Evolutionary conservation across 2,329 filamentous ascomycete genomes (phyloP).

Genomic region (Berkeleyomyces rouxiae): DNA sequence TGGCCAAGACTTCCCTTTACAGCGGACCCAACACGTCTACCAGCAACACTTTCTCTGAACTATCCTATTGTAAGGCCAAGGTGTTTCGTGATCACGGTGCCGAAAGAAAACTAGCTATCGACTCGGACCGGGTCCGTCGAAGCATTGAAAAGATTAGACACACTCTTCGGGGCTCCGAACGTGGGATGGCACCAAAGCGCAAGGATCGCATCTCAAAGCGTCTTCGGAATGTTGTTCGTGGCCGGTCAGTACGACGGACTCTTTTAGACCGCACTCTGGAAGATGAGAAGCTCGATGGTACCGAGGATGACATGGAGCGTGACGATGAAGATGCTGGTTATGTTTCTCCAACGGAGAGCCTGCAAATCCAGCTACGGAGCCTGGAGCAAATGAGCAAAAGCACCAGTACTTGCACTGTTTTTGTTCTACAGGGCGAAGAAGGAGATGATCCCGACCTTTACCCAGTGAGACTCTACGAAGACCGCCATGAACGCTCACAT

Average conservation of each 20-base stretch:
- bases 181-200: constrained; percentile 2
- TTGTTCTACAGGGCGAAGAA: constrained; percentile 63
- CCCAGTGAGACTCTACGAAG: constrained; percentile 57
- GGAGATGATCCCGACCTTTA: constrained; percentile 64
- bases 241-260: background rate
- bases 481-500: constrained; percentile 32
- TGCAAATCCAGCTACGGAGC: constrained; percentile 56
- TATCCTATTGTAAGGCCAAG: constrained; percentile 93
- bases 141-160: constrained; percentile 92
- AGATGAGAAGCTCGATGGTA: constrained; percentile 1
- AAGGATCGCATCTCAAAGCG: constrained; percentile 12
- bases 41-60: constrained; percentile 34
- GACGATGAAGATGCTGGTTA: constrained; percentile 9
- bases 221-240: background rate
- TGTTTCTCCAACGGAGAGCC: constrained; percentile 9
- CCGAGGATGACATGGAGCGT: constrained; percentile 9
- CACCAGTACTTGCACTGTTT: constrained; percentile 58
- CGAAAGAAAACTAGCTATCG: constrained; percentile 86
- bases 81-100: constrained; percentile 92
- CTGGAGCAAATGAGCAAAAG: constrained; percentile 82
- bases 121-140: constrained; percentile 88
- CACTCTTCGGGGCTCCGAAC: constrained; percentile 7
- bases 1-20: constrained; percentile 69
- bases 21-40: constrained; percentile 19
- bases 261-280: constrained; percentile 1